Base-by-base conservation (phyloP, 768 basidiomycete genomes). In the Lactarius pseudohatsudake region DNA sequence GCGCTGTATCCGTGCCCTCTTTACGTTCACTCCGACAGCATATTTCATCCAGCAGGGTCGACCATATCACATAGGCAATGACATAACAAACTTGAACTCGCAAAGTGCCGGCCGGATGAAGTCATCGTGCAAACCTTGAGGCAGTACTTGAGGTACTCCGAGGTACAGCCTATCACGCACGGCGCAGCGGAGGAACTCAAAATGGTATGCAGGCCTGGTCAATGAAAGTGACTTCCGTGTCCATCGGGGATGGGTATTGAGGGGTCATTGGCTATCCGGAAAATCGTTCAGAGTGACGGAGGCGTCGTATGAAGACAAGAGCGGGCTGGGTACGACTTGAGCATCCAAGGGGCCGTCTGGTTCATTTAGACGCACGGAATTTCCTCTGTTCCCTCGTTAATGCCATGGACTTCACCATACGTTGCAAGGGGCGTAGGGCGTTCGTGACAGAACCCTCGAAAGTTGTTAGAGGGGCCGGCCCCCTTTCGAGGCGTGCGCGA, bases 21-120 rank as follows among this genome's bases (percentile, higher is more conserved):
- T 61, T 50, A 36, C 65, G 65, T 53, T 38, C 45, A 57, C 45
- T 66, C 65, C 56, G 65, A 57, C 62, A 43, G 41, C 43, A 30
- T 55, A 53, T 47, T 1, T 30, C 28, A 41, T 59, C 38, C 22
- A 32, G 1, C 18, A 22, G 8, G 36, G 36, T 38, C 36, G 36
- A 13, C 11, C 11, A 32, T 41, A n/a, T 20, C 41, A 45, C 41
- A 45, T 20, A 22, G 45, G 56, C n/a, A n/a, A 50, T 28, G 55
- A 40, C 9, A 16, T 43, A 26, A 56, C 53, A 32, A 55, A 66
- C 56, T 36, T 57, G 60, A 11, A 26, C 13, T 15, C 50, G 50
- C 50, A 53, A 53, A 32, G 5, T 56, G 56, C 61, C 55, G 30
- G 56, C 61, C 55, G 30, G 50, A 61, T 61, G 64, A 56, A 47